Conservation (phyloP, 1,139 yeast genomes). For the Pichia sp. region DNA sequence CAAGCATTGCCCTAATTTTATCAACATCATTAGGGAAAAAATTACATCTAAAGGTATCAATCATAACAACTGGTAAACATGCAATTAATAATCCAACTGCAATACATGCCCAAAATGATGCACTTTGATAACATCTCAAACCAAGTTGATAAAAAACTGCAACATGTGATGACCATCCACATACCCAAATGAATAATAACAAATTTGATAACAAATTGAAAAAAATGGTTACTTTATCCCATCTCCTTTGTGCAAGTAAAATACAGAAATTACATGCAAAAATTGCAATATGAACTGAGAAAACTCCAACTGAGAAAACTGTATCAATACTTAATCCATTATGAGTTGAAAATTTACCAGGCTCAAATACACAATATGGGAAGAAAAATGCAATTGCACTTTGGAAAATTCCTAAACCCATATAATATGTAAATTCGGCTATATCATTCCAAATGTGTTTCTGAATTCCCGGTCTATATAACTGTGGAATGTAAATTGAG, state of each 20-base stretch:
- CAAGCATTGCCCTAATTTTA: constrained; percentile 44
- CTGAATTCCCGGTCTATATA: constrained; percentile 45
- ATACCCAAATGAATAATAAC: constrained; percentile 55
- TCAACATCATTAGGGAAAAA: constrained; percentile 49
- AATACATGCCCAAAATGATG: constrained; percentile 45
- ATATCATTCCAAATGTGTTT: constrained; percentile 41
- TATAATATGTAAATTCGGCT: constrained; percentile 43
- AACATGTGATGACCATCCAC: constrained; percentile 48
- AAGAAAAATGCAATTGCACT: constrained; percentile 49
- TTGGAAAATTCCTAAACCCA: constrained; percentile 54
- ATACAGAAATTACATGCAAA: constrained; percentile 48
- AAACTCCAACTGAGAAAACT: constrained; percentile 51
- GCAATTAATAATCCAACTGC: constrained; percentile 41
- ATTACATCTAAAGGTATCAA: constrained; percentile 40
- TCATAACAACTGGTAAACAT: constrained; percentile 46
- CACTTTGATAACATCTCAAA: constrained; percentile 45
- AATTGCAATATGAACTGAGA: constrained; percentile 42
- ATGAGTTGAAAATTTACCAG: constrained; percentile 37
- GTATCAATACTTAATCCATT: constrained; percentile 50
- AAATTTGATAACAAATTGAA: constrained; percentile 44
- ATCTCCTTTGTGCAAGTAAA: constrained; percentile 47
- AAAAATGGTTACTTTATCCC: constrained; percentile 53
- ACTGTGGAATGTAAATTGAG: constrained; percentile 51
- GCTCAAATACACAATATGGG: constrained; percentile 44
- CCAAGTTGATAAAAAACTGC: constrained; percentile 52